phyloP scores from a whole-genome alignment of 2,329 filamentous ascomycete species.

The Paecilomyces sp. region DNA sequence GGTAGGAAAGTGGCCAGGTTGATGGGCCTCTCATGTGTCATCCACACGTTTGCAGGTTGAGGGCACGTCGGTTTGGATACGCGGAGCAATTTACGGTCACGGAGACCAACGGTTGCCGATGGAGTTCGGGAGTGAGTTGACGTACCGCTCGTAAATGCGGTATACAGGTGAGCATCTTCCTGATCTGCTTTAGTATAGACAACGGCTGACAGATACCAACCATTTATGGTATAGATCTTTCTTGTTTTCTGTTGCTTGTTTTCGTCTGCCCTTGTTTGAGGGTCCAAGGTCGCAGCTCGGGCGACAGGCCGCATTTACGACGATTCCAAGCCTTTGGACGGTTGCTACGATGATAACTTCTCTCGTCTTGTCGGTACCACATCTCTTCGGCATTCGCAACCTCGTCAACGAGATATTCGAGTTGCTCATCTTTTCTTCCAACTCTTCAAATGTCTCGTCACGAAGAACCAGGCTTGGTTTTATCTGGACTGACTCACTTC shows the following conservation, averaged over 20 bases:
- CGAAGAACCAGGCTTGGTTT: neutral
- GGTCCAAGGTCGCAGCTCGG: neutral
- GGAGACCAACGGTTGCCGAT: neutral
- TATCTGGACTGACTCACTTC: neutral
- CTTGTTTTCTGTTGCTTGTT: neutral
- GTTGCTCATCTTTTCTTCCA: neutral
- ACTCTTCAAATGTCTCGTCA: neutral
- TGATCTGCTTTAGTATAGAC: neutral
- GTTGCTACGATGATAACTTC: neutral
- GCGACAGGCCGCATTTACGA: neutral
- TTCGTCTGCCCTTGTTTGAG: neutral
- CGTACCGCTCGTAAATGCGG: neutral
- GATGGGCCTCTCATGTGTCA: neutral
- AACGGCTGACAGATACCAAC: neutral
- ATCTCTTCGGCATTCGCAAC: neutral
- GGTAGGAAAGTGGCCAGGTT: neutral
- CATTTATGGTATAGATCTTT: neutral
- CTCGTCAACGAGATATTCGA: neutral
- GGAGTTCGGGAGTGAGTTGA: neutral
- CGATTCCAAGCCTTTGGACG: neutral
- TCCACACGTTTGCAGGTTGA: neutral
- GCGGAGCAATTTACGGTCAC: neutral
- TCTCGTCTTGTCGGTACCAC: neutral
- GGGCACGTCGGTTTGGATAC: neutral
- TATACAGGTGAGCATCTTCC: neutral